phyloP scores from a whole-genome alignment of 2,329 filamentous ascomycete genomes.

The Ramularia endophylla region DNA sequence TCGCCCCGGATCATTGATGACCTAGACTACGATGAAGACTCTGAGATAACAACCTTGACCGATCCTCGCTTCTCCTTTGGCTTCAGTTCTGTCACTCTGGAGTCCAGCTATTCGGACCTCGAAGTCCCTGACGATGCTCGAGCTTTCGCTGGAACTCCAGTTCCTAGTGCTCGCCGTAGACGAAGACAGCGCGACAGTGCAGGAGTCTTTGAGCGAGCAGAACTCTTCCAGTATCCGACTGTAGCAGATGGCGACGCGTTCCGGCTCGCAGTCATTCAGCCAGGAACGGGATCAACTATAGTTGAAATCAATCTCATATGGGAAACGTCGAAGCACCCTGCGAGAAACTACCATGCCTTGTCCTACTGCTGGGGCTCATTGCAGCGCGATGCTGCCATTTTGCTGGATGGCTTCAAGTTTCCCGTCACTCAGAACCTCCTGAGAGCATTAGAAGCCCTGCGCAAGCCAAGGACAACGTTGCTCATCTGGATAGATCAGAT shows the following conservation, averaged over 20 bases:
- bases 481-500: slow-evolving; percentile 22
- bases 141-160: slow-evolving; percentile 18
- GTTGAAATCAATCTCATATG: slow-evolving; percentile 21
- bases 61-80: slow-evolving; percentile 23
- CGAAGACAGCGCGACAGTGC: slow-evolving; percentile 17
- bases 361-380: slow-evolving; percentile 27
- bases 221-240: slow-evolving; percentile 19
- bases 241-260: slow-evolving; percentile 25
- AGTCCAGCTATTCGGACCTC: slow-evolving; percentile 14
- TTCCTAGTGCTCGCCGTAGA: slow-evolving; percentile 14
- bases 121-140: slow-evolving; percentile 15
- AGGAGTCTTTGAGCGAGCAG: slow-evolving; percentile 12
- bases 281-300: slow-evolving; percentile 17
- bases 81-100: slow-evolving; percentile 20
- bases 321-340: slow-evolving; percentile 20
- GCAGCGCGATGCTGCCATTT: slow-evolving; percentile 19
- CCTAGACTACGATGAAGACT: slow-evolving; percentile 22
- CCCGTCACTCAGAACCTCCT: slow-evolving; percentile 27
- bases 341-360: slow-evolving; percentile 21
- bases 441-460: slow-evolving; percentile 19
- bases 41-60: slow-evolving; percentile 11
- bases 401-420: slow-evolving; percentile 26
- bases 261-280: slow-evolving; percentile 20
- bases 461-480: slow-evolving; percentile 22
- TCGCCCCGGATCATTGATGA: slow-evolving; percentile 23